Conservation (phyloP, 2,329 filamentous ascomycete genomes). For the Penicillium sp. region DNA sequence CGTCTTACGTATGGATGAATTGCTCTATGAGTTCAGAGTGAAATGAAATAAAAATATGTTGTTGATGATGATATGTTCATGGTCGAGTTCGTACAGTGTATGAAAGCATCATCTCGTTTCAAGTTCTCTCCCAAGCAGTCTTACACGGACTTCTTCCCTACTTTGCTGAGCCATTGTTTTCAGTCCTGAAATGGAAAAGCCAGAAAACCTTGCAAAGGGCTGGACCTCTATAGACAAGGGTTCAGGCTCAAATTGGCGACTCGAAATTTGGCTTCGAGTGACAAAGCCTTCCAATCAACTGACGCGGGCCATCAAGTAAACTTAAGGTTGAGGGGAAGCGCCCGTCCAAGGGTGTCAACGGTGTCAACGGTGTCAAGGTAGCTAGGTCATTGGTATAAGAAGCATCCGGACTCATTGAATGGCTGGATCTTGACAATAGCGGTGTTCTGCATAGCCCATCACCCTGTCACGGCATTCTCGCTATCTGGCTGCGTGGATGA, state of each 20-base stretch:
- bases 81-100: not conserved
- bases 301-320: not conserved
- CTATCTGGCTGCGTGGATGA: constrained; percentile 5
- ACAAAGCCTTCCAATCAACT: not conserved
- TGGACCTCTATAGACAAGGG: not conserved
- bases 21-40: not conserved
- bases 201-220: not conserved
- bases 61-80: not conserved
- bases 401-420: not conserved
- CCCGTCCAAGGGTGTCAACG: not conserved
- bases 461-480: constrained; percentile 6
- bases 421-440: not conserved
- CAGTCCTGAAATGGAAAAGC: not conserved
- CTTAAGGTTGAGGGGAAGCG: not conserved
- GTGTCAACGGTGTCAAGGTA: not conserved
- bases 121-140: not conserved
- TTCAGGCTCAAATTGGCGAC: too few relatives aligned
- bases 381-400: not conserved
- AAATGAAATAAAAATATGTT: not conserved
- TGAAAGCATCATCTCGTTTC: not conserved
- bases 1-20: constrained; percentile 11
- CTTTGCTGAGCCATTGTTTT: not conserved
- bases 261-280: not conserved
- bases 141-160: not conserved
- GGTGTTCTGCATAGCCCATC: not conserved